Conservation (phyloP, 768 basidiomycete species). For the Candolleomyces efflorescens region DNA sequence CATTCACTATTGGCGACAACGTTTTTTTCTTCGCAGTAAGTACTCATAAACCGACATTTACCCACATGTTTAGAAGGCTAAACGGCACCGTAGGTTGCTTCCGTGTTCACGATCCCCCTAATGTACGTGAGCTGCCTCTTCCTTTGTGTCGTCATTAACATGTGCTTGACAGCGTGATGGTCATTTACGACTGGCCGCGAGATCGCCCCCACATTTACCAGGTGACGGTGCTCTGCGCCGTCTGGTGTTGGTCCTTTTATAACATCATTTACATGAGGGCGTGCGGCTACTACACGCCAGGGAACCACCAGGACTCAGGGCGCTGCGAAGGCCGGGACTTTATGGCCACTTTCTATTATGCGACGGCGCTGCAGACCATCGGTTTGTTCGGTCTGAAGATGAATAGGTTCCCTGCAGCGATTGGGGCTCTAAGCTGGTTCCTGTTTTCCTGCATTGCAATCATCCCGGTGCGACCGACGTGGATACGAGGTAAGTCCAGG, state of each 20-base stretch:
- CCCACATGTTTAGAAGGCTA: neutral
- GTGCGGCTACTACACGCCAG: conserved; percentile 36
- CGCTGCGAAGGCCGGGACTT: conserved; percentile 41
- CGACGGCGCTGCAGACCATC: conserved; percentile 56
- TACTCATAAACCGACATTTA: neutral
- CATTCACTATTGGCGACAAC: conserved; percentile 45
- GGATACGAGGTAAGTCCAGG: conserved; percentile 30
- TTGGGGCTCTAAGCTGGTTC: conserved; percentile 55
- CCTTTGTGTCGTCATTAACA: neutral
- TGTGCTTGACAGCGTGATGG: conserved; percentile 38
- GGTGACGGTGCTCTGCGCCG: conserved; percentile 47
- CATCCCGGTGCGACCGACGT: conserved; percentile 30
- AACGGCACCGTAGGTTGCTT: conserved; percentile 21
- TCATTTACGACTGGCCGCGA: conserved; percentile 71
- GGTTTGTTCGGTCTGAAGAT: conserved; percentile 68
- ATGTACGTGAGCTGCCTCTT: conserved; percentile 27
- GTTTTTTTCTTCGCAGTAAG: conserved; percentile 54
- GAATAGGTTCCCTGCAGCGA: conserved; percentile 60
- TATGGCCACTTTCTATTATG: conserved; percentile 44
- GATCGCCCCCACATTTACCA: conserved; percentile 60
- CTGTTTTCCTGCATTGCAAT: conserved; percentile 42
- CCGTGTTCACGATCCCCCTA: conserved; percentile 58
- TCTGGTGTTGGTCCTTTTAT: conserved; percentile 68
- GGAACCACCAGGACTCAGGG: conserved; percentile 2
- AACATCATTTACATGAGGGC: conserved; percentile 51